These are phyloP conservation scores for Eucalyptus curtisii DNA, from an alignment of 345 rosid species.

Conservation along the genomic window DNA sequence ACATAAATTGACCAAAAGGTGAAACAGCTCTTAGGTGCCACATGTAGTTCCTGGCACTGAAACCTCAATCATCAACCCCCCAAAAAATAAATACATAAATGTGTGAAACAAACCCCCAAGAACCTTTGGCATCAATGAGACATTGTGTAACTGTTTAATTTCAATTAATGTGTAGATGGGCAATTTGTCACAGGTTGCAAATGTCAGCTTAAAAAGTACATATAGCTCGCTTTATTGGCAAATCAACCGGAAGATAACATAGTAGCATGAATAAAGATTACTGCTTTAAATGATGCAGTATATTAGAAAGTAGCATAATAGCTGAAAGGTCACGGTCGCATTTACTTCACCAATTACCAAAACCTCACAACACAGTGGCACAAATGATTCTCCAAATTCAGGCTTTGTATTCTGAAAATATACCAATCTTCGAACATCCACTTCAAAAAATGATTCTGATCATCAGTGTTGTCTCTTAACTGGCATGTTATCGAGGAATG, in stretches of 20 bases:
- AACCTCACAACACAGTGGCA: background rate
- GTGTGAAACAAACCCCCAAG: background rate
- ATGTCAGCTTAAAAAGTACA: background rate
- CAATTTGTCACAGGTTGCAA: background rate
- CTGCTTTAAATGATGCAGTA: background rate
- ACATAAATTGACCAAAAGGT: background rate
- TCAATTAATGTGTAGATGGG: background rate
- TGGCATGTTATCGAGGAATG: background rate
- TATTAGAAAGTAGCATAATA: background rate
- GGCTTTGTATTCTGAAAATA: background rate
- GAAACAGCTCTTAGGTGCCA: background rate
- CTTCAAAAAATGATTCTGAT: background rate
- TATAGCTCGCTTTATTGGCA: background rate
- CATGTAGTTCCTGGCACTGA: background rate
- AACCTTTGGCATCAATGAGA: background rate
- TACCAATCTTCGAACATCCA: background rate
- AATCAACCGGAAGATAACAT: background rate
- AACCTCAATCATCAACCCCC: background rate
- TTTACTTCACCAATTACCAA: background rate
- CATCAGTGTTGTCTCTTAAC: background rate
- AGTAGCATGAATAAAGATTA: background rate
- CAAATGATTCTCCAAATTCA: background rate
- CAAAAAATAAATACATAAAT: background rate
- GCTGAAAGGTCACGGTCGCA: background rate
- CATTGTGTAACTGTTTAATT: background rate